Conservation (phyloP, 352 stramenopile genomes). For the Phytopythium helicoides region DNA sequence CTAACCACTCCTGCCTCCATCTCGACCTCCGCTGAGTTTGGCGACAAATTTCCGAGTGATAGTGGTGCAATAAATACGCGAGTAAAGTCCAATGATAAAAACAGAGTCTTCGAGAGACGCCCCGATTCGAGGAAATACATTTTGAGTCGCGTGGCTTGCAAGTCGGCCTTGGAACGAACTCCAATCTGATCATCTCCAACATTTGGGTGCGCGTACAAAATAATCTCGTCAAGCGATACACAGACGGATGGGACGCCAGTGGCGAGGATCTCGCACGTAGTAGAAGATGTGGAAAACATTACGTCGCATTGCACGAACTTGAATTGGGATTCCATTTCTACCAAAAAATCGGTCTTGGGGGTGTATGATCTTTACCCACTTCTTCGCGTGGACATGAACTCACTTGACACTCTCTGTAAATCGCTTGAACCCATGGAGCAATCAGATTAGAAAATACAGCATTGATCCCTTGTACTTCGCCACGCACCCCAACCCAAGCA, state of each 20-base stretch:
- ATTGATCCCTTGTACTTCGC: conserved; percentile 16
- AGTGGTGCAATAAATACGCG: conserved; percentile 59
- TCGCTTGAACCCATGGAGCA: conserved; percentile 13
- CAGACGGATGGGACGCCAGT: conserved; percentile 43
- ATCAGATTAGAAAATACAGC: conserved; percentile 18
- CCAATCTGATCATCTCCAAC: conserved; percentile 42
- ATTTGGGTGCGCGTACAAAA: conserved; percentile 54
- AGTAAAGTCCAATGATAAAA: conserved; percentile 64
- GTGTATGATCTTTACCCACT: too few species aligned
- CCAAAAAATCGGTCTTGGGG: conserved; percentile 10
- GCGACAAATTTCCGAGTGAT: conserved; percentile 31
- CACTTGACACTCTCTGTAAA: conserved; percentile 10
- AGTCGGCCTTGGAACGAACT: conserved; percentile 58
- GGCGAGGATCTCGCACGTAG: conserved; percentile 40
- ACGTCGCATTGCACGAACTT: conserved; percentile 55
- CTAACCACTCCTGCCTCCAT: conserved; percentile 78
- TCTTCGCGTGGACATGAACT: background rate
- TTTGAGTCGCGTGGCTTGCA: conserved; percentile 62
- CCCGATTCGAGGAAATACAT: conserved; percentile 28
- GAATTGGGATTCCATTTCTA: conserved; percentile 56
- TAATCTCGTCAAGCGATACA: conserved; percentile 54
- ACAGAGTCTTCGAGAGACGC: conserved; percentile 23
- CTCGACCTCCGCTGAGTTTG: conserved; percentile 48
- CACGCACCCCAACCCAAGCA: conserved; percentile 12
- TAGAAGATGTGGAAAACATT: conserved; percentile 24